These are phyloP conservation scores for Phytophthora fragariae DNA, from an alignment of 352 stramenopile species.

Conservation along the genomic window DNA sequence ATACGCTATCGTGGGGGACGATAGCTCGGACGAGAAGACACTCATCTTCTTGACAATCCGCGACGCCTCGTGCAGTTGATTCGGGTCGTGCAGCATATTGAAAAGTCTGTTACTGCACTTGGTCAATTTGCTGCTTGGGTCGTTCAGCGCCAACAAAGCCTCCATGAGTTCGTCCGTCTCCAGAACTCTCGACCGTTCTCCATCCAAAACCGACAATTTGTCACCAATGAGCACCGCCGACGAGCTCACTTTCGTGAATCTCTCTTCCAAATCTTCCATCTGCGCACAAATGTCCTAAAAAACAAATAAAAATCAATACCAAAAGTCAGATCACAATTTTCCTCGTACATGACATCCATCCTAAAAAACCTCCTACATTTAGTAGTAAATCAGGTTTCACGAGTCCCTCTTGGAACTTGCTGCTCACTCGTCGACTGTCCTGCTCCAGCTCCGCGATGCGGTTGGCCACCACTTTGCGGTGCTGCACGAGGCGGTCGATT, in stretches of 20 bases:
- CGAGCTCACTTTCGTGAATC: constrained; percentile 89
- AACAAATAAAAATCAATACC: constrained; percentile 5
- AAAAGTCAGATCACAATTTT: neutral
- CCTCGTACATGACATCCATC: neutral
- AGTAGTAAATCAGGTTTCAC: constrained; percentile 66
- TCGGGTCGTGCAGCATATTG: constrained; percentile 72
- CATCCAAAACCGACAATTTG: constrained; percentile 67
- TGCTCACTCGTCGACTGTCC: constrained; percentile 62
- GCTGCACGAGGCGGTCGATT: constrained; percentile 65
- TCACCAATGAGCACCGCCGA: constrained; percentile 80
- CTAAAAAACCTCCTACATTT: constrained; percentile 35
- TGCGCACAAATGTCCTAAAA: constrained; percentile 73
- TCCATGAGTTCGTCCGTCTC: constrained; percentile 86
- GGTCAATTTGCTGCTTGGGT: constrained; percentile 53
- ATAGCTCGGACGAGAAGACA: constrained; percentile 74
- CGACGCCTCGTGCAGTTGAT: constrained; percentile 75
- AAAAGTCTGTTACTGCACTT: constrained; percentile 71
- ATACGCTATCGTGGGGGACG: constrained; percentile 59
- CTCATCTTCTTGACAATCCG: constrained; percentile 79
- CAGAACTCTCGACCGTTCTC: constrained; percentile 67
- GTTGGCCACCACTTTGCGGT: constrained; percentile 63
- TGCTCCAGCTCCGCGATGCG: constrained; percentile 70
- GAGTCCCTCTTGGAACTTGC: constrained; percentile 74
- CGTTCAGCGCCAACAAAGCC: constrained; percentile 75
- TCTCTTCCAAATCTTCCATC: constrained; percentile 87